phyloP scores from a whole-genome alignment of 306 rosid genomes.

The Trichosanthes cucumerina region DNA sequence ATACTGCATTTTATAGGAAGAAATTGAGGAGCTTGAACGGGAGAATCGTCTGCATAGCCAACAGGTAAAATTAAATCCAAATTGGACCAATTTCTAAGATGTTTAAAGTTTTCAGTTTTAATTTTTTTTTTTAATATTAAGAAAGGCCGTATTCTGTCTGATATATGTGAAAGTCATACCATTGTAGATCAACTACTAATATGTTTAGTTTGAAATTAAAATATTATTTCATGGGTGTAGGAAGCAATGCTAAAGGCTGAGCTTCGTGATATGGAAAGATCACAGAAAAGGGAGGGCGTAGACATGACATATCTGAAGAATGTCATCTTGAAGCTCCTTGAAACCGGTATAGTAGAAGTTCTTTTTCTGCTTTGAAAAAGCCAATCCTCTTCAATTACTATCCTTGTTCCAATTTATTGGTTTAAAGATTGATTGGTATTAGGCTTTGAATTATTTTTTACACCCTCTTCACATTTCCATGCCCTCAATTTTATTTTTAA shows the following conservation, averaged over 20 bases:
- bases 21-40: conserved; percentile 91
- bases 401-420: background rate
- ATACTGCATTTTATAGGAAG: conserved; percentile 41
- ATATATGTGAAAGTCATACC: background rate
- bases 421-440: background rate
- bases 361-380: background rate
- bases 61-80: conserved; percentile 49
- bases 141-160: background rate
- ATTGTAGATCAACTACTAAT: background rate
- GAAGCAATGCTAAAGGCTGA: conserved; percentile 76
- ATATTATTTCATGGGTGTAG: conserved; percentile 30
- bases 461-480: background rate
- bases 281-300: conserved; percentile 88
- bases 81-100: background rate
- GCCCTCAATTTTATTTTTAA: conserved; percentile 6
- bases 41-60: conserved; percentile 93
- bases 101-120: conserved; percentile 8
- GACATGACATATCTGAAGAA: conserved; percentile 94
- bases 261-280: conserved; percentile 72
- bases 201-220: background rate
- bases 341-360: conserved; percentile 50
- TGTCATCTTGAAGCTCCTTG: conserved; percentile 90
- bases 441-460: background rate
- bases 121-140: background rate
- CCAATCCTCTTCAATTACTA: background rate